Evolutionary conservation across 352 stramenopile genomes (phyloP).

Genomic region (Globisporangium canariense): DNA sequence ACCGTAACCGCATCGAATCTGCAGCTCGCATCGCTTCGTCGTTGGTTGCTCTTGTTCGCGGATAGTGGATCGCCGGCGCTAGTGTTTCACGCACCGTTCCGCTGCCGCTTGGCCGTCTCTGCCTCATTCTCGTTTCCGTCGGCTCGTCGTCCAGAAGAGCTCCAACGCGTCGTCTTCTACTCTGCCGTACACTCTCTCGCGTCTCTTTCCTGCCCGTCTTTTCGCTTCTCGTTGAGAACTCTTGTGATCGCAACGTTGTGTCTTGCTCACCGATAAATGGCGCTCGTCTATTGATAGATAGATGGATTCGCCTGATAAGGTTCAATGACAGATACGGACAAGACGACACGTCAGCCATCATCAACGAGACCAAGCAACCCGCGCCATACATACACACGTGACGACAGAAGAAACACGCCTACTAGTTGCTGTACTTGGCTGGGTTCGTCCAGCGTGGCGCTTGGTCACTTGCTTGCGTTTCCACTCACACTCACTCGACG

Average conservation of each 20-base stretch:
- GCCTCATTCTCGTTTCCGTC: conserved; percentile 1
- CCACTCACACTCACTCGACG: too few relatives aligned
- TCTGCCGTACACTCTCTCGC: too few relatives aligned
- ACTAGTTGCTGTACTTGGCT: too few relatives aligned
- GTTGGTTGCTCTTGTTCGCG: neutral
- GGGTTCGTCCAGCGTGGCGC: too few relatives aligned
- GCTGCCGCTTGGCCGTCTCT: neutral
- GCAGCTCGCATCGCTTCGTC: neutral
- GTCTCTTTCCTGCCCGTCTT: neutral
- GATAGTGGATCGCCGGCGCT: neutral
- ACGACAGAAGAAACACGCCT: too few relatives aligned
- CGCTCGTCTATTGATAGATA: conserved; percentile 4
- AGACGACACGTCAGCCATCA: neutral
- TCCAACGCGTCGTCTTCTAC: neutral
- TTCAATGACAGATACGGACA: neutral
- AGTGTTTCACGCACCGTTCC: neutral
- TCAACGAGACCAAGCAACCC: neutral
- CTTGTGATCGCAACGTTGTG: neutral
- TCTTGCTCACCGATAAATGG: neutral
- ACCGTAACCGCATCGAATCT: conserved; percentile 4
- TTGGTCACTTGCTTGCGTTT: too few relatives aligned
- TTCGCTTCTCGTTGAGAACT: neutral
- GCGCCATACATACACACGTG: neutral
- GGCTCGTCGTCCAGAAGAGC: neutral
- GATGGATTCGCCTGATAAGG: conserved; percentile 5